Evolutionary conservation across 495 filamentous ascomycete species (phyloP), one percentile per base, ranked within the genome.

Genomic region (Penicillium crystallinum): DNA sequence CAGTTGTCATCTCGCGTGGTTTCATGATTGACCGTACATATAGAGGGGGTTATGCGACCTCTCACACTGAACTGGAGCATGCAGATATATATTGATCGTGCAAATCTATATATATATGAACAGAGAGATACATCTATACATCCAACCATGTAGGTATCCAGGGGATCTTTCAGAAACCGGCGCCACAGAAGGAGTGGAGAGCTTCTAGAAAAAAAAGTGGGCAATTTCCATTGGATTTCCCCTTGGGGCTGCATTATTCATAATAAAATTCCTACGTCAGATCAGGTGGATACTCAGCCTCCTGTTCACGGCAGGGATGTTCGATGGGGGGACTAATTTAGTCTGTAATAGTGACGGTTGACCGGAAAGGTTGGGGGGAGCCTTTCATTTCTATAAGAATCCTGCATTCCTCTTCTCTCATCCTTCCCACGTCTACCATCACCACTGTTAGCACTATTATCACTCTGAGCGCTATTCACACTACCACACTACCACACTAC

Each of bases 201-300:
- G 55, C 65, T 74, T 74, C 70, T 72, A 71, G 70, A 74, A 74
- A 72, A 61, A 61, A 58, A 61, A 30, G 38, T 34, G 25, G n/a
- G 36, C 42, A 37, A 55, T 63, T 73, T 74, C 70, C 54, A 58
- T 67, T 56, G 59, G 41, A 66, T 72, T 73, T 57, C 70, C 70
- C 10, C 43, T 68, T 71, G 55, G 58, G 64, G 64, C 53, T 48
- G 51, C 33, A 56, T 56, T 56, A 62, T 54, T 58, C 52, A 56
- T 62, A 49, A 5, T 14, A 1, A 10, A 52, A 57, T 58, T 56
- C 57, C 63, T 66, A 66, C 63, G 63, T 66, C 63, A 66, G 63
- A 63, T 66, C 53, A 66, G 41, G 63, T 66, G 63, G 63, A 57
- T 52, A 41, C 63, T 65, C 59, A 65, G 63, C 63, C 70, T 73